These are phyloP conservation scores for Stylosanthes scabra DNA, from an alignment of 331 rosid genomes.

Conservation along the genomic window DNA sequence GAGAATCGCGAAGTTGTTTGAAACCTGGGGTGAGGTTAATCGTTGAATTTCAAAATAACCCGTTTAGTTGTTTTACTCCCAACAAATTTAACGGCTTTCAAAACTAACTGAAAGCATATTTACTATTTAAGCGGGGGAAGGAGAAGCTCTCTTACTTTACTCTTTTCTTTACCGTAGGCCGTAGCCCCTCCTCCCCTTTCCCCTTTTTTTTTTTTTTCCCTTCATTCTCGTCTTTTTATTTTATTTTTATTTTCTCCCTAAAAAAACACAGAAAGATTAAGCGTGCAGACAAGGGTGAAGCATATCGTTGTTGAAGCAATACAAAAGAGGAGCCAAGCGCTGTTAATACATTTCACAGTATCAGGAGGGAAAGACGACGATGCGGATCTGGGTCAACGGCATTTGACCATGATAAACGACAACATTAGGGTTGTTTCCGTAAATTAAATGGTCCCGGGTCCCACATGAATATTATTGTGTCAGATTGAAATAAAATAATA, in stretches of 20 bases:
- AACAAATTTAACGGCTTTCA: slow-evolving; percentile 58
- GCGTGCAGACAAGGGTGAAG: slow-evolving; percentile 53
- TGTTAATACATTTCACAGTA: slow-evolving; percentile 28
- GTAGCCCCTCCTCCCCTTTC: too few relatives aligned
- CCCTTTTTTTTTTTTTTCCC: background rate
- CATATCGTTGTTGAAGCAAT: slow-evolving; percentile 40
- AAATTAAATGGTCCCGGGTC: slow-evolving; percentile 25
- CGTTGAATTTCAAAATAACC: slow-evolving; percentile 32
- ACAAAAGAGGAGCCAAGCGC: slow-evolving; percentile 37
- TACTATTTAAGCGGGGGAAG: slow-evolving; percentile 23
- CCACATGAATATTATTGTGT: slow-evolving; percentile 3
- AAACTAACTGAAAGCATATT: slow-evolving; percentile 44
- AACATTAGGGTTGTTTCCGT: slow-evolving; percentile 46
- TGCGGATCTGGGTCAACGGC: slow-evolving; percentile 75
- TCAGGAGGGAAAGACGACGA: slow-evolving; percentile 43
- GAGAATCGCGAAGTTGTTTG: slow-evolving; percentile 30
- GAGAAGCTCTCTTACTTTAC: slow-evolving; percentile 1
- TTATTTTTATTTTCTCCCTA: too few relatives aligned
- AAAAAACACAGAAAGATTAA: slow-evolving; percentile 30
- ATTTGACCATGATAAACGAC: slow-evolving; percentile 58
- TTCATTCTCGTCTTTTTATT: background rate
- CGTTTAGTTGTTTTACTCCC: slow-evolving; percentile 44
- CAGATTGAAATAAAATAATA: background rate
- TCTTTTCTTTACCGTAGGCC: too few relatives aligned
- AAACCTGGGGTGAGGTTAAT: slow-evolving; percentile 36